These are phyloP conservation scores for Voacanga thouarsii DNA, from an alignment of 257 asterid genomes.

Conservation along the genomic window DNA sequence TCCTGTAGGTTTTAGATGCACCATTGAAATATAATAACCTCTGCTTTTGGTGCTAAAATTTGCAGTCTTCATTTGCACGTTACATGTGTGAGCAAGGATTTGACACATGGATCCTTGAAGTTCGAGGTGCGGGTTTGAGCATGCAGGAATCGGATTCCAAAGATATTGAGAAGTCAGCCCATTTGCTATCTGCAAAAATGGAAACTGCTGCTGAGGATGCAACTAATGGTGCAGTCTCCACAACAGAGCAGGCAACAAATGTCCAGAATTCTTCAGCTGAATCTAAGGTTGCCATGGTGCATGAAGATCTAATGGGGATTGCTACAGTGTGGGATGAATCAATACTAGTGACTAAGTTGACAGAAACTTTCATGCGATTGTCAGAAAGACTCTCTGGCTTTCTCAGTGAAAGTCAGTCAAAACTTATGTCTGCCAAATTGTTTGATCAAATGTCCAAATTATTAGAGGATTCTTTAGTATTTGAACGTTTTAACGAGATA, in stretches of 20 bases:
- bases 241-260: slow-evolving; percentile 38
- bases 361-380: slow-evolving; percentile 67
- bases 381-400: slow-evolving; percentile 93
- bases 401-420: slow-evolving; percentile 80
- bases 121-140: slow-evolving; percentile 97
- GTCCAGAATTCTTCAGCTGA: slow-evolving; percentile 30
- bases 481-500: slow-evolving; percentile 61
- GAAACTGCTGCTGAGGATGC: slow-evolving; percentile 54
- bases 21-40: background rate
- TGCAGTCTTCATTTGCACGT: slow-evolving; percentile 97
- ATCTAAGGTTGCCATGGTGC: slow-evolving; percentile 35
- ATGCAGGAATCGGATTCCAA: slow-evolving; percentile 45
- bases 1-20: background rate
- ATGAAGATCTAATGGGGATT: slow-evolving; percentile 43
- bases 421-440: slow-evolving; percentile 67
- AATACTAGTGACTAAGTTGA: slow-evolving; percentile 58
- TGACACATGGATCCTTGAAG: slow-evolving; percentile 98
- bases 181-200: slow-evolving; percentile 51
- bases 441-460: slow-evolving; percentile 79
- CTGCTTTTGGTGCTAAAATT: slow-evolving; percentile 18
- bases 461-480: slow-evolving; percentile 69
- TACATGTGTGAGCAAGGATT: slow-evolving; percentile 97
- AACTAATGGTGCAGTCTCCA: slow-evolving; percentile 38
- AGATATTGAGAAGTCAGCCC: slow-evolving; percentile 65
- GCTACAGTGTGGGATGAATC: slow-evolving; percentile 74